Evolutionary conservation across 805 yeast genomes (phyloP).

Genomic region (Pichia gijzeniarum): DNA sequence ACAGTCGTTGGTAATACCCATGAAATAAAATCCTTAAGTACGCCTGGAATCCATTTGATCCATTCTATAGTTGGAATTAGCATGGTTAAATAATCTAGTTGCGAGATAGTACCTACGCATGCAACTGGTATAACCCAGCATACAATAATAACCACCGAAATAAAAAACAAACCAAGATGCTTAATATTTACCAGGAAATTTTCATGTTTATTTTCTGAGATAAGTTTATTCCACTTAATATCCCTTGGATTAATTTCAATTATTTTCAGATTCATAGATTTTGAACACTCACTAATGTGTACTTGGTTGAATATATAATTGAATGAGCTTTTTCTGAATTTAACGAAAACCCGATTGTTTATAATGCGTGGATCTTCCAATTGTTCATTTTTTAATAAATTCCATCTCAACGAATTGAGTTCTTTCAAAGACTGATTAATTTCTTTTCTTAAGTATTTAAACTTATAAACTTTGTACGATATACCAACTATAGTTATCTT

Average conservation of each 20-base stretch:
- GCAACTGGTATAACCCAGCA: conserved; percentile 82
- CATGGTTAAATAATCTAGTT: conserved; percentile 56
- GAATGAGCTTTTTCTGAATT: conserved; percentile 49
- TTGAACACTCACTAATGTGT: conserved; percentile 38
- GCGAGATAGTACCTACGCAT: conserved; percentile 68
- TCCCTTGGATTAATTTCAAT: conserved; percentile 60
- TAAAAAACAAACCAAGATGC: conserved; percentile 37
- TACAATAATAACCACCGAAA: conserved; percentile 44
- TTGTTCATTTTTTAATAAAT: conserved; percentile 3
- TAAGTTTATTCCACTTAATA: conserved; percentile 59
- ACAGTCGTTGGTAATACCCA: conserved; percentile 64
- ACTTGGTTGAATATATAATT: conserved; percentile 64
- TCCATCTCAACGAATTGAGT: conserved; percentile 12
- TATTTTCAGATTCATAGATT: conserved; percentile 37
- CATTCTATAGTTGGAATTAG: conserved; percentile 55
- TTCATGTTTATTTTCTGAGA: conserved; percentile 32
- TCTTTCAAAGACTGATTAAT: conserved; percentile 9
- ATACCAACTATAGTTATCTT: conserved; percentile 19
- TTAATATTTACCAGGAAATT: conserved; percentile 34
- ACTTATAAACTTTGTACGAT: conserved; percentile 18
- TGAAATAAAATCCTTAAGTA: conserved; percentile 46
- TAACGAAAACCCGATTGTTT: conserved; percentile 49
- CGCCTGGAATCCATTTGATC: conserved; percentile 48
- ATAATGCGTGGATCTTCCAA: conserved; percentile 4
- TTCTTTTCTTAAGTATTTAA: conserved; percentile 13